Conservation (phyloP, 169 alveolate species). For the Plasmodium chabaudi region DNA sequence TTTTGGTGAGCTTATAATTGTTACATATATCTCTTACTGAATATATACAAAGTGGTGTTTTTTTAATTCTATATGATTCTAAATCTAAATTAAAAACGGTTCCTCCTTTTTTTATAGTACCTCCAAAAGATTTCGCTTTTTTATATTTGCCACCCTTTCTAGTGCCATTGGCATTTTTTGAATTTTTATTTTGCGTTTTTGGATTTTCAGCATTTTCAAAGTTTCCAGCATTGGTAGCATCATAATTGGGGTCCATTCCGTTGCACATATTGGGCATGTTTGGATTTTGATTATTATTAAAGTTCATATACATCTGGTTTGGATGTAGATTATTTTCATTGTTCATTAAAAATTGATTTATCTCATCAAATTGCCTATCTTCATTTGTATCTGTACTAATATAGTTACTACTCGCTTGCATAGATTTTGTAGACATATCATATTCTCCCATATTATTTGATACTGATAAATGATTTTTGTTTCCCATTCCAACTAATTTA, state of each 20-base stretch:
- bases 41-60: constrained; percentile 47
- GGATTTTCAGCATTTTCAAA: neutral
- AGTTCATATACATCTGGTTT: too few species aligned
- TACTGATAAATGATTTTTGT: too few species aligned
- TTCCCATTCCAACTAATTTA: too few species aligned
- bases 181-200: neutral
- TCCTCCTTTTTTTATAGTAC: constrained; percentile 42
- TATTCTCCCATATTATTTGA: too few species aligned
- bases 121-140: constrained; percentile 43
- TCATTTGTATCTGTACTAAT: too few species aligned
- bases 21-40: constrained; percentile 24
- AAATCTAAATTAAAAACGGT: constrained; percentile 21
- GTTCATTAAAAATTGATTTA: too few species aligned
- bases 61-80: constrained; percentile 40
- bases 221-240: neutral
- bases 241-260: neutral
- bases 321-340: too few species aligned
- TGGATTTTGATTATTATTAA: too few species aligned
- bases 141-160: constrained; percentile 1
- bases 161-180: neutral
- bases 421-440: too few species aligned
- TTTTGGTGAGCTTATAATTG: neutral
- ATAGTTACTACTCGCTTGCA: too few species aligned
- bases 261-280: too few species aligned
- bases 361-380: too few species aligned